phyloP scores from a whole-genome alignment of 2,329 filamentous ascomycete species.

The Beauveria sp. region DNA sequence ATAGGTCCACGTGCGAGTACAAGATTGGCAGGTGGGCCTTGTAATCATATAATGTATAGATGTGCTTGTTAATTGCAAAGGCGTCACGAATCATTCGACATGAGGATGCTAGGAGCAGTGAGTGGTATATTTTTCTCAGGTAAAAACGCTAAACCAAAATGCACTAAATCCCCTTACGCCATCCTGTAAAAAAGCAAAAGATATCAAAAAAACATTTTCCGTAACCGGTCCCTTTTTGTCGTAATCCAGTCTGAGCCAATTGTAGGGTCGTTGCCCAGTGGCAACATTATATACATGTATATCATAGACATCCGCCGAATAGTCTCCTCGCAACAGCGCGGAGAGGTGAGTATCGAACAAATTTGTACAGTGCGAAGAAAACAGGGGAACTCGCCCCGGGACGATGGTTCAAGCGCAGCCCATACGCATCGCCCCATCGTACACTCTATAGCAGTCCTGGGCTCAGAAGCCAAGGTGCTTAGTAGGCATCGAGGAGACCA shows the following conservation, averaged over 20 bases:
- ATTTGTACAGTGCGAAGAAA: constrained; percentile 7
- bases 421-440: constrained; percentile 13
- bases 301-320: constrained; percentile 22
- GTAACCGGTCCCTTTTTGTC: constrained; percentile 3
- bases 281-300: constrained; percentile 23
- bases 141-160: constrained; percentile 7
- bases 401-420: constrained; percentile 12
- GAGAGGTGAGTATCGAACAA: constrained; percentile 6
- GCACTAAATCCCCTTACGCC: neutral
- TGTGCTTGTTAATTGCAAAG: neutral
- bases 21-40: neutral
- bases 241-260: constrained; percentile 9
- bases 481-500: constrained; percentile 71
- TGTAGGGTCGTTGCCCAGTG: constrained; percentile 3
- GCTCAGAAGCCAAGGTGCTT: constrained; percentile 21
- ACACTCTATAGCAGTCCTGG: constrained; percentile 11
- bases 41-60: neutral
- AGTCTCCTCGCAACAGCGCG: neutral
- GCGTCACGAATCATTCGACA: neutral
- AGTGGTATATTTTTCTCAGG: constrained; percentile 9
- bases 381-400: constrained; percentile 1
- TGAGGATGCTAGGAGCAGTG: neutral
- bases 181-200: constrained; percentile 1
- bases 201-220: constrained; percentile 5
- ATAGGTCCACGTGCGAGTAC: neutral